Base-by-base conservation (phyloP, 2,329 filamentous ascomycete species). In the Botrytis aclada region DNA sequence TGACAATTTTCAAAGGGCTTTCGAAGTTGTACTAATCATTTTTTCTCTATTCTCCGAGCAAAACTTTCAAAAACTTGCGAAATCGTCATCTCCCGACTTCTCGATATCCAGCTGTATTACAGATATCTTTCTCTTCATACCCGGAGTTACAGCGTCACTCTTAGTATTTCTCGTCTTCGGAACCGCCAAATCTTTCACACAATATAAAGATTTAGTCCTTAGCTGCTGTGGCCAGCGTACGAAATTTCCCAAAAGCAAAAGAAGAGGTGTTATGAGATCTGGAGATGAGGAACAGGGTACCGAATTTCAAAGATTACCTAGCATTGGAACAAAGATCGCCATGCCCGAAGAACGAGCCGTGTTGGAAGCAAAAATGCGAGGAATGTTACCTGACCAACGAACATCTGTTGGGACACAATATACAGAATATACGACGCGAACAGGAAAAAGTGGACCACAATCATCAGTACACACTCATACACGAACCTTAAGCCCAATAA, bases 91-190 rank as follows among this genome's bases (percentile, higher is more conserved):
- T 39, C 82, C 83, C 1, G 80, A 85, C 72, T 75, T 83, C 34
- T 81, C 80, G 65, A 69, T 78, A 5, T 71, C 61, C 9, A 76
- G 78, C 37, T 80, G 82, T 3, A 80, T 77, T 1, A 67, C 69
- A 9, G 81, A 83, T 56, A 79, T 82, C 51, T 39, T 80, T 0
- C 75, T 83, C 8, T 84, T 84, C 71, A 77, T 82, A 1, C 83
- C 83, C 4, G 83, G 82, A 25, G 82, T 82, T 0, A 79, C 82
- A 16, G 80, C 81, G 9, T 80, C 80, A 29, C 74, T 83, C 3
- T 77, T 83, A 6, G 76, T 77, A 5, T 84, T 84, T 56, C 71
- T 83, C 60, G 81, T 84, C 4, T 84, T 84, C 72, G 83, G 83
- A 14, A 84, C 83, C 1, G 83, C 82, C 2, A 81, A 81, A 72